Percentiles rank a stretch among this genome's conserved stretches.
phyloP scores from a whole-genome alignment of 208 protist species.

The Porcisia deanei region DNA sequence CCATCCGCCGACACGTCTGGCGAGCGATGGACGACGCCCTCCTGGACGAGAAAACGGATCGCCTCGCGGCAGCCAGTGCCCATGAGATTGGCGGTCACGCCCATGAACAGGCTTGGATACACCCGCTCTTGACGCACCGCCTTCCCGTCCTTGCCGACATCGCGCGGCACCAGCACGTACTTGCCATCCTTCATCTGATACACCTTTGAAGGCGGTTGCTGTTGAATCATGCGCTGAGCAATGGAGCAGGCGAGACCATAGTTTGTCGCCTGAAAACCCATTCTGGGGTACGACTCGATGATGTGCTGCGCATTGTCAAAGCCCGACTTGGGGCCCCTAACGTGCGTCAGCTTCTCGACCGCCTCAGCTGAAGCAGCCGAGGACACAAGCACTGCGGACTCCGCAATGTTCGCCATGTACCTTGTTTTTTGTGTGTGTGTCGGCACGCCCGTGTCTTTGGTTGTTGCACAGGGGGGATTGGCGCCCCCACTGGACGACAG shows the following conservation, averaged over 20 bases:
- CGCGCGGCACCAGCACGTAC: constrained; percentile 46
- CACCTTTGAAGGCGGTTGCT: constrained; percentile 50
- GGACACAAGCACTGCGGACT: constrained; percentile 52
- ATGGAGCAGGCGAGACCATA: constrained; percentile 58
- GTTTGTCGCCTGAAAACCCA: constrained; percentile 84
- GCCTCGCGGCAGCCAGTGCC: constrained; percentile 85
- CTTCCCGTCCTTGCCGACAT: constrained; percentile 16
- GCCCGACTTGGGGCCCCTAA: constrained; percentile 43
- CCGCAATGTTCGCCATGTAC: constrained; percentile 55
- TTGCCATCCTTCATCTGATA: constrained; percentile 55
- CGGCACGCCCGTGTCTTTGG: no score
- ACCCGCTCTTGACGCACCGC: constrained; percentile 19
- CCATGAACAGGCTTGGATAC: constrained; percentile 71
- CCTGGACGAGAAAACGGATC: constrained; percentile 74
- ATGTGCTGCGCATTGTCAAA: constrained; percentile 35
- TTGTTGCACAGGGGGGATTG: no score
- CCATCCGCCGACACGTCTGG: constrained; percentile 16
- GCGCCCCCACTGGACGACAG: no score
- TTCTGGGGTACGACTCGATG: constrained; percentile 35
- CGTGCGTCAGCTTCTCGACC: constrained; percentile 26
- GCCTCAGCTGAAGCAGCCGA: constrained; percentile 27
- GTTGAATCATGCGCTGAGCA: constrained; percentile 51
- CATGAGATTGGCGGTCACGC: constrained; percentile 76
- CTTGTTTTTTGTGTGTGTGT: background rate
- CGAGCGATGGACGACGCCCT: constrained; percentile 48